Evolutionary conservation across 2,329 filamentous ascomycete genomes (phyloP), one percentile per base, ranked within the genome.

Genomic region (Aspergillus intermedius): DNA sequence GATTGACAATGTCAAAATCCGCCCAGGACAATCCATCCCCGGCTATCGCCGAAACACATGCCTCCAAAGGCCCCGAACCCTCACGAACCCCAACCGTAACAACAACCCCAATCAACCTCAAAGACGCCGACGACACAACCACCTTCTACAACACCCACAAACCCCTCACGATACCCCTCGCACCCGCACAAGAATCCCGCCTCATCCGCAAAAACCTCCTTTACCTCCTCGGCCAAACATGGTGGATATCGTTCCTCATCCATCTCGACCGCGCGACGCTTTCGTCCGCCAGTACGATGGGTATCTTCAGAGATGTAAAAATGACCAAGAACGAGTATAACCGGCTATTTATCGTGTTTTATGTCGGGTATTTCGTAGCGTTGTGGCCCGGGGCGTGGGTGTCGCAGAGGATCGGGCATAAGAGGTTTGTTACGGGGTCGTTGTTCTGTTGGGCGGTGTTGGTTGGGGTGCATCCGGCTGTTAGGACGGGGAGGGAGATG

Each of bases 191-290:
- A 12, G 37, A 49, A 28, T 44, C 17, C 28, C 37, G 40, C 30
- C 13, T 49, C 28, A 23, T 49, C 40, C 48, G 44, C n/a, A 49
- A 49, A 22, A 49, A 49, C 41, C 42, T 49, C 9, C 43, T 37
- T 39, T 49, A 10, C 40, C 48, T 49, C 13, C 48, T 49, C 8
- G 39, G 30, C 22, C 48, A 49, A 30, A 49, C 48, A 39, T 49
- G 48, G 48, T 49, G 48, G 48, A 49, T 49, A 28, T 46, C 48
- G 4, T 49, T 49, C 19, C 48, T 49, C 17, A 49, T 49, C n/a
- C 48, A 49, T 41, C 41, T 49, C 13, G 48, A 49, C 32, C 42
- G 46, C 37, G 45, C 48, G 9, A 49, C 48, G 10, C 48, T 49
- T 19, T 49, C 48, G 12, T 49, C 48, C 4, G 48, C 48, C 12